A percentile compares a stretch with the other conserved stretches of the same genome.
These are phyloP conservation scores for Teratosphaeria destructans DNA, from an alignment of 2,329 filamentous ascomycete genomes.

Conservation along the genomic window DNA sequence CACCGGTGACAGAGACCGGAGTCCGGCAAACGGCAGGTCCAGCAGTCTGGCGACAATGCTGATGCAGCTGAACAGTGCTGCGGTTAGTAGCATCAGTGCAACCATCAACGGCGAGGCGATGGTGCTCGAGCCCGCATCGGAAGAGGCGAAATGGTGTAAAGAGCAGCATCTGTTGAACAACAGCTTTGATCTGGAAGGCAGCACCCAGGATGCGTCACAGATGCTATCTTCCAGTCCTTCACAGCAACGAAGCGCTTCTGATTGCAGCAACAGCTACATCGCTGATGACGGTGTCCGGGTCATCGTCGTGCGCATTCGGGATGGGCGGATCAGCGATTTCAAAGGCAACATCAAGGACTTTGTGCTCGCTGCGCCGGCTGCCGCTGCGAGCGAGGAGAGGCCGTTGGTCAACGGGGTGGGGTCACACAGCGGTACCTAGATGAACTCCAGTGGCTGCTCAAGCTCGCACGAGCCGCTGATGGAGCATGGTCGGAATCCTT, in stretches of 20 bases:
- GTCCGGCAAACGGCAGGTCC: conserved; percentile 49
- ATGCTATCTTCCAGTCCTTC: conserved; percentile 14
- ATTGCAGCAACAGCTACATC: conserved; percentile 56
- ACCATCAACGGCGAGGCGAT: conserved; percentile 85
- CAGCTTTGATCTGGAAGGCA: conserved; percentile 36
- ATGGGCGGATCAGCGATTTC: conserved; percentile 86
- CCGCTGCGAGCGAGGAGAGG: background rate
- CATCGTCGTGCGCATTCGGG: conserved; percentile 72
- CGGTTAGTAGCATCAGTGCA: conserved; percentile 77
- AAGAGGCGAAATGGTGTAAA: conserved; percentile 77
- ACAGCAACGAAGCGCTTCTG: conserved; percentile 26
- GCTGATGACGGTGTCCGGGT: conserved; percentile 76
- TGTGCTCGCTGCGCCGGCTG: background rate
- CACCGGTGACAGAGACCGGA: conserved; percentile 41
- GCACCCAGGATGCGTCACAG: background rate
- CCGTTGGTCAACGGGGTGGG: background rate
- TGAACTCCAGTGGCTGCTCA: background rate
- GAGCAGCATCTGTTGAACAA: conserved; percentile 83
- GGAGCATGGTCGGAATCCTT: background rate
- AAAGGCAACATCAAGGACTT: conserved; percentile 86
- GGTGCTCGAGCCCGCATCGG: conserved; percentile 60
- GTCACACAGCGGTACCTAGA: background rate
- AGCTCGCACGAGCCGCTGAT: background rate
- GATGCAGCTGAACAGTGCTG: conserved; percentile 81
- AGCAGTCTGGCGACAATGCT: conserved; percentile 74